phyloP scores from a whole-genome alignment of 768 basidiomycete genomes.

The Xanthoconium stramineum region DNA sequence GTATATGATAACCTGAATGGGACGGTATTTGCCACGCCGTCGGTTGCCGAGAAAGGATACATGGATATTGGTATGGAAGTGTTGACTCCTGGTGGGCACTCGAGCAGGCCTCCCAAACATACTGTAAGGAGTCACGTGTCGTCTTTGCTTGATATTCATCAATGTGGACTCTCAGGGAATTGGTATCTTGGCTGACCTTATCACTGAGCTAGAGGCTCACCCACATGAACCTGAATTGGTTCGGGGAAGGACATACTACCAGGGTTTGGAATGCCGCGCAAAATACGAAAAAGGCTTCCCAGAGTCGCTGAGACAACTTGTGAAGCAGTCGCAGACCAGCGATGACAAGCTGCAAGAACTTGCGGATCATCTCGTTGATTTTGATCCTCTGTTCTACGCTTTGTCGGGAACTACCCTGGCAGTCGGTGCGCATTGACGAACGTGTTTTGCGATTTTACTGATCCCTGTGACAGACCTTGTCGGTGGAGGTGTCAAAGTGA shows the following conservation, averaged over 20 bases:
- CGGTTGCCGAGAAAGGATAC: constrained; percentile 43
- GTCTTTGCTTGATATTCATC: neutral
- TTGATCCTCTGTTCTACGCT: constrained; percentile 20
- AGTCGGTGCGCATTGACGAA: constrained; percentile 17
- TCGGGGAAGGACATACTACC: constrained; percentile 25
- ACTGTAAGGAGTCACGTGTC: constrained; percentile 42
- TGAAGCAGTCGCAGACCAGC: constrained; percentile 21
- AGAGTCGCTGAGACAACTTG: constrained; percentile 14
- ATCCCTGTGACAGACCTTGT: constrained; percentile 39
- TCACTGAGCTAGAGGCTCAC: constrained; percentile 46
- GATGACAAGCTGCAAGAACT: constrained; percentile 19
- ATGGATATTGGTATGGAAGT: constrained; percentile 42
- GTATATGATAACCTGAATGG: constrained; percentile 29
- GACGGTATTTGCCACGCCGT: constrained; percentile 30
- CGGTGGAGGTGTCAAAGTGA: constrained; percentile 41
- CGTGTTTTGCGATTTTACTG: constrained; percentile 12
- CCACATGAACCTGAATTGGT: constrained; percentile 36
- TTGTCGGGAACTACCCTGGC: constrained; percentile 28
- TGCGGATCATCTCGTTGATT: constrained; percentile 14
- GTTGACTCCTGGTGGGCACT: constrained; percentile 50
- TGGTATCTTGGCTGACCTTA: constrained; percentile 48
- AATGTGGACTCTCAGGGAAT: constrained; percentile 33
- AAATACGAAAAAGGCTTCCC: constrained; percentile 38
- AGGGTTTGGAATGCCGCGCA: constrained; percentile 40
- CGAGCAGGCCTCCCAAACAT: constrained; percentile 49